phyloP scores from a whole-genome alignment of 371 early-diverging fungal species.

The Mucor velutinosus region DNA sequence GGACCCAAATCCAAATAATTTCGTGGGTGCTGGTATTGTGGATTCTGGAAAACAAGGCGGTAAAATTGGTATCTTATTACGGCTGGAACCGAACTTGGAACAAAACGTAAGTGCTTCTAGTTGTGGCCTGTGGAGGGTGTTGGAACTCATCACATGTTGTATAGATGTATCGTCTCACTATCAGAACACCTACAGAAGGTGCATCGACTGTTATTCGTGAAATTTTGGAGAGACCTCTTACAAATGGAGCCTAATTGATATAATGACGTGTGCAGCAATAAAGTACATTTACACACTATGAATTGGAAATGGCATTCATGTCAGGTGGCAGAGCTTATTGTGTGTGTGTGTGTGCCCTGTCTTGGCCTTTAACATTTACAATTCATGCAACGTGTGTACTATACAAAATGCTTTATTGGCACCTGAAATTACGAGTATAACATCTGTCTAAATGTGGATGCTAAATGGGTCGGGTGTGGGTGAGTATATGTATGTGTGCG shows the following conservation, averaged over 20 bases:
- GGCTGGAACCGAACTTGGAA: slow-evolving; percentile 88
- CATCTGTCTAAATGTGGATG: neutral
- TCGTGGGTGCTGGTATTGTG: slow-evolving; percentile 89
- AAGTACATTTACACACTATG: neutral
- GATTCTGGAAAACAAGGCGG: slow-evolving; percentile 68
- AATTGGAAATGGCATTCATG: too few species aligned
- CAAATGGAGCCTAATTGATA: slow-evolving; percentile 10
- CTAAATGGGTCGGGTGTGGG: neutral
- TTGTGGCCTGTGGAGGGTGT: neutral
- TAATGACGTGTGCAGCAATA: neutral
- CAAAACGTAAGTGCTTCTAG: slow-evolving; percentile 71
- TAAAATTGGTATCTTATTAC: slow-evolving; percentile 88
- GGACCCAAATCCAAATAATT: slow-evolving; percentile 88
- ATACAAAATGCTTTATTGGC: neutral
- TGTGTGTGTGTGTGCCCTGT: too few species aligned
- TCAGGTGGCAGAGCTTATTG: neutral
- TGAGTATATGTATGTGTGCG: neutral
- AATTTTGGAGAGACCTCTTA: slow-evolving; percentile 38
- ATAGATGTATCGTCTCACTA: slow-evolving; percentile 90
- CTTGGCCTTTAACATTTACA: too few species aligned
- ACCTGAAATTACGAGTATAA: neutral
- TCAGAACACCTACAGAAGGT: slow-evolving; percentile 85
- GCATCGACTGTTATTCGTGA: slow-evolving; percentile 64
- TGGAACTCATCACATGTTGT: slow-evolving; percentile 1
- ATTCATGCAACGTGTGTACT: neutral